A percentile compares a stretch with the other conserved stretches of the same genome.
These are phyloP conservation scores for Flammula alnicola DNA, from an alignment of 1,284 basidiomycete genomes.

Conservation along the genomic window DNA sequence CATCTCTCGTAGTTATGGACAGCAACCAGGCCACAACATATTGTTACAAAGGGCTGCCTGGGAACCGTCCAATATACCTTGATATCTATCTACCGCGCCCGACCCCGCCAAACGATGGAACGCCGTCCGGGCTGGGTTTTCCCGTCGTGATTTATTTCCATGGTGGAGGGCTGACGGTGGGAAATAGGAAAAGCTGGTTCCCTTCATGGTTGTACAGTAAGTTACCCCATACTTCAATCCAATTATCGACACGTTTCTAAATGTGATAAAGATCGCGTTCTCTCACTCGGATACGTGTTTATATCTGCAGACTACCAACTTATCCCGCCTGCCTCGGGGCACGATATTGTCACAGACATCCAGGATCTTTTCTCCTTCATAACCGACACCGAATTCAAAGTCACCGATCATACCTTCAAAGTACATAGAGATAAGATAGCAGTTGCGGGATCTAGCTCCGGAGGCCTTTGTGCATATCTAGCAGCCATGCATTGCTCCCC, in stretches of 20 bases:
- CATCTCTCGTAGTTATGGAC: too few relatives aligned
- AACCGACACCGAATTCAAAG: constrained; percentile 10
- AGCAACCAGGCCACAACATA: too few relatives aligned
- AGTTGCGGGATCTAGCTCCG: constrained; percentile 63
- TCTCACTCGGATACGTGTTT: constrained; percentile 51
- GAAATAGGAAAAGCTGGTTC: not conserved
- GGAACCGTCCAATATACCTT: too few relatives aligned
- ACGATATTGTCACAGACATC: constrained; percentile 61
- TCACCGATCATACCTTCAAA: constrained; percentile 23
- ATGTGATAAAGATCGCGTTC: constrained; percentile 55
- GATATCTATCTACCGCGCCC: too few relatives aligned
- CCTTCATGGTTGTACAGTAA: constrained; percentile 45
- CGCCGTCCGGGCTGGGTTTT: too few relatives aligned
- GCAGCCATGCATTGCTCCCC: constrained; percentile 56
- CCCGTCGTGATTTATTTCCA: constrained; percentile 7
- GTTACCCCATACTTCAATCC: constrained; percentile 44
- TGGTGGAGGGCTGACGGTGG: not conserved
- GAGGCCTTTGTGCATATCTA: constrained; percentile 65
- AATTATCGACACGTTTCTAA: too few relatives aligned
- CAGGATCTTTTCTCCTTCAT: constrained; percentile 57
- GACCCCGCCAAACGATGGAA: too few relatives aligned
- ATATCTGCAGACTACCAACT: constrained; percentile 66
- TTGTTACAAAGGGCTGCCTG: too few relatives aligned
- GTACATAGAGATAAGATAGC: constrained; percentile 51
- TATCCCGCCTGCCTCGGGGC: constrained; percentile 58